These are phyloP conservation scores for Cryptococcus hybrid DNA, from an alignment of 1,284 basidiomycete genomes.

Conservation along the genomic window DNA sequence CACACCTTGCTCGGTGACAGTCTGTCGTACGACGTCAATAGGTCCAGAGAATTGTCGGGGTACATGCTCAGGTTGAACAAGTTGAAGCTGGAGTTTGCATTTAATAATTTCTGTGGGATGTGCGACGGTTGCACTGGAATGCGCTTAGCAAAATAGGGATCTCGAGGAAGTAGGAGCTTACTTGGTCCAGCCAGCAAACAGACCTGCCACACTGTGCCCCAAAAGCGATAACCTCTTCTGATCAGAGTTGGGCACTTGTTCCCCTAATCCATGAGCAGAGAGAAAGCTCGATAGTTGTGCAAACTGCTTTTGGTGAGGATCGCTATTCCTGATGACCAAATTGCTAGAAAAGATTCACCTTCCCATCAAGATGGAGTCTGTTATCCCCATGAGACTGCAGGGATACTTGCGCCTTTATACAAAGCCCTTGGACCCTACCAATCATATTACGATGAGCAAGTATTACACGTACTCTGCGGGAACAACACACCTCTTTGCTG, in stretches of 20 bases:
- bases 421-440: conserved; percentile 42
- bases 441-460: not conserved
- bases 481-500: conserved; percentile 30
- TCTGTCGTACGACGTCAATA: conserved; percentile 47
- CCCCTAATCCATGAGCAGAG: conserved; percentile 38
- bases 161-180: conserved; percentile 16
- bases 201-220: conserved; percentile 46
- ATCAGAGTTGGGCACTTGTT: conserved; percentile 18
- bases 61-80: conserved; percentile 32
- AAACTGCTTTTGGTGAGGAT: conserved; percentile 23
- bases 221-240: conserved; percentile 32
- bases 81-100: conserved; percentile 48
- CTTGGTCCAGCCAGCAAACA: conserved; percentile 51
- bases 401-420: conserved; percentile 50
- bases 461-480: not conserved
- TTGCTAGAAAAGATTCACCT: conserved; percentile 25
- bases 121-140: conserved; percentile 40
- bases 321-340: not conserved
- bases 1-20: conserved; percentile 36
- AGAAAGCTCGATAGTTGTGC: conserved; percentile 48
- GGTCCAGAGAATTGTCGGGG: conserved; percentile 41
- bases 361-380: conserved; percentile 50
- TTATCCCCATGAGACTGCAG: conserved; percentile 50
- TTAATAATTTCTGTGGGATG: conserved; percentile 51
- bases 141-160: conserved; percentile 1